Conservation (phyloP, 768 basidiomycete species). For the Leccinum broughii region DNA sequence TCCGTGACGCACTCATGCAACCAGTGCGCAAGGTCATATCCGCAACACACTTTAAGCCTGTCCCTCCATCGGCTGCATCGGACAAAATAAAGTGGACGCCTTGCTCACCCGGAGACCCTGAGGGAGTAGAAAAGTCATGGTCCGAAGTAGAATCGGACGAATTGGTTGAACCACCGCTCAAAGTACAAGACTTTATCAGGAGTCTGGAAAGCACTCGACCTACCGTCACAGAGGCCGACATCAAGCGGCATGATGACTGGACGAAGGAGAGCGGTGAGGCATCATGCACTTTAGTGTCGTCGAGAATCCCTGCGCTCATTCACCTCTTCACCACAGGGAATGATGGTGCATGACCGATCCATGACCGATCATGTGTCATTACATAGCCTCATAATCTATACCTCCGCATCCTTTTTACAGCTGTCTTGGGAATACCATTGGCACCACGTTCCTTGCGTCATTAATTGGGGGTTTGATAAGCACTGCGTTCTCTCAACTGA, state of each 20-base stretch:
- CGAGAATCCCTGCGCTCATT: not conserved
- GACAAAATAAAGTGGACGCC: slow-evolving; percentile 77
- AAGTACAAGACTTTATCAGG: slow-evolving; percentile 76
- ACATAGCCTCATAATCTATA: slow-evolving; percentile 20
- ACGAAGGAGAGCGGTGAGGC: slow-evolving; percentile 77
- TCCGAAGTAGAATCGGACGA: slow-evolving; percentile 85
- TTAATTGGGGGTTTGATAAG: not conserved
- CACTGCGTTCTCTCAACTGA: not conserved
- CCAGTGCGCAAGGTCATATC: slow-evolving; percentile 94
- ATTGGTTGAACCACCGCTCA: slow-evolving; percentile 84
- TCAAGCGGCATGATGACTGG: slow-evolving; percentile 81
- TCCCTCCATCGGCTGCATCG: slow-evolving; percentile 28
- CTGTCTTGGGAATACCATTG: slow-evolving; percentile 12
- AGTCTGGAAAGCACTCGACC: slow-evolving; percentile 77
- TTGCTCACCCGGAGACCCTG: slow-evolving; percentile 90
- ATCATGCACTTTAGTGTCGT: not conserved
- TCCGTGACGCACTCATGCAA: slow-evolving; percentile 97
- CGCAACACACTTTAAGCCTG: slow-evolving; percentile 90
- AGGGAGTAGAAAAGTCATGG: slow-evolving; percentile 88
- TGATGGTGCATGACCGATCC: slow-evolving; percentile 30
- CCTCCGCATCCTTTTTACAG: slow-evolving; percentile 15
- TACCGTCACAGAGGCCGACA: slow-evolving; percentile 87
- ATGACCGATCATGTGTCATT: slow-evolving; percentile 1
- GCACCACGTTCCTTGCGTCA: slow-evolving; percentile 1
- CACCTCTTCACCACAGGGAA: slow-evolving; percentile 22